Evolutionary conservation across 2,329 filamentous ascomycete genomes (phyloP), one percentile per base, ranked within the genome.

Genomic region (Huntiella bhutanensis): DNA sequence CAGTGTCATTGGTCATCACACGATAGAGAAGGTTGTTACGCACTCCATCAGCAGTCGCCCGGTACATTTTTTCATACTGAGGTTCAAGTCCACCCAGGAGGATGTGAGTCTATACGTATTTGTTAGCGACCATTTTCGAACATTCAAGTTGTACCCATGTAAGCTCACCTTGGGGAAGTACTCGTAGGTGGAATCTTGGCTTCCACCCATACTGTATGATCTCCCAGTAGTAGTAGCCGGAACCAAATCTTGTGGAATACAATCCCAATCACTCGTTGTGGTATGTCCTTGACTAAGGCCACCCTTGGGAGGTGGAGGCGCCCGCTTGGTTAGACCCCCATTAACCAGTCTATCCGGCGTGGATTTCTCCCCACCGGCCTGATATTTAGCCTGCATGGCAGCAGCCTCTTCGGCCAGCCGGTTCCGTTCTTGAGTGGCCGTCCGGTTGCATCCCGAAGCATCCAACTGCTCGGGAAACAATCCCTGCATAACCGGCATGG

Each of bases 391-490:
- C 6, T 44, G 44, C 13, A 3, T 12, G 13, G 41, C 48, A 1
- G 7, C 8, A 43, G 11, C 34, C 41, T 33, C 8, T 8, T 12
- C 40, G 33, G 22, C 15, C 6, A 43, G 15, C 56, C 37, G 4
- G 54, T 54, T 8, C 28, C 36, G 42, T 33, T 49, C 48, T 3
- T 10, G 22, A 17, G 59, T 58, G 1, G 66, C 67, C 1, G 71
- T 70, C 48, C 63, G 67, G 55, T 82, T 79, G 59, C 86, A 93
- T 4, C 86, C 86, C 19, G 79, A 82, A 7, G 80, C 77, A 61
- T 94, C 84, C 10, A 95, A 62, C 35, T 66, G 66, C 52, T 82
- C 48, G 0, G 87, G 85, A 66, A 88, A 94, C 55, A 94, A 71
- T 2, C 87, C 86, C 1, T 80, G 75, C 5, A 94, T 64, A 3